Conservation (phyloP, 78 protist genomes). For the Dictyostelium brefeldianum region DNA sequence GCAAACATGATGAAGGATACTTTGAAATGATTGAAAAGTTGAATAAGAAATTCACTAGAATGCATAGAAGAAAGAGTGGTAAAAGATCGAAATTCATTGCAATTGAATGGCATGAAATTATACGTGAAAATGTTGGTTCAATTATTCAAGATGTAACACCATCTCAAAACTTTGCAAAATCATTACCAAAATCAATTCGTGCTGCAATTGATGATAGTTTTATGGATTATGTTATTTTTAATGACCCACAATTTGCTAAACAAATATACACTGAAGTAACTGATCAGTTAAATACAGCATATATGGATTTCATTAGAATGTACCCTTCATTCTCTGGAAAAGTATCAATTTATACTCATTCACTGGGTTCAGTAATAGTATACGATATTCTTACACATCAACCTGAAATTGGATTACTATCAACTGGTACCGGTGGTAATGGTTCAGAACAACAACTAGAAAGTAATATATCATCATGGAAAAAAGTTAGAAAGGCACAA, state of each 20-base stretch:
- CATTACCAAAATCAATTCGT: conserved; percentile 15
- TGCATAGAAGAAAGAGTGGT: background rate
- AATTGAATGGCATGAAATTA: conserved; percentile 57
- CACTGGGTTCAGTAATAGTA: conserved; percentile 34
- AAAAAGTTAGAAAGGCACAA: background rate
- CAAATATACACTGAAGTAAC: conserved; percentile 49
- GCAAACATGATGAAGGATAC: conserved; percentile 62
- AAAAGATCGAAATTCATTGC: conserved; percentile 46
- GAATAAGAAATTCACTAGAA: conserved; percentile 5
- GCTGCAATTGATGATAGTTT: conserved; percentile 21
- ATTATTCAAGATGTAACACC: conserved; percentile 61
- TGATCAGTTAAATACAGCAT: conserved; percentile 18
- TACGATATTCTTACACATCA: conserved; percentile 36
- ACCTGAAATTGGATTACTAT: background rate
- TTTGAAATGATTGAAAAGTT: conserved; percentile 1
- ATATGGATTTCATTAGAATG: conserved; percentile 6
- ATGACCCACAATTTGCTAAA: conserved; percentile 8
- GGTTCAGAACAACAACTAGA: background rate
- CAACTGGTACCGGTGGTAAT: no score
- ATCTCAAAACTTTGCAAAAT: background rate
- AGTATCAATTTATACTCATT: conserved; percentile 37
- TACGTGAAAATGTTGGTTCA: conserved; percentile 12
- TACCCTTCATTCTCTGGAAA: conserved; percentile 52
- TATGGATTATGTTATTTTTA: conserved; percentile 36
- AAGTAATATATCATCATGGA: conserved; percentile 48